Evolutionary conservation across 768 basidiomycete genomes (phyloP), one percentile per base, ranked within the genome.

Genomic region (Auricularia auricula-judae): DNA sequence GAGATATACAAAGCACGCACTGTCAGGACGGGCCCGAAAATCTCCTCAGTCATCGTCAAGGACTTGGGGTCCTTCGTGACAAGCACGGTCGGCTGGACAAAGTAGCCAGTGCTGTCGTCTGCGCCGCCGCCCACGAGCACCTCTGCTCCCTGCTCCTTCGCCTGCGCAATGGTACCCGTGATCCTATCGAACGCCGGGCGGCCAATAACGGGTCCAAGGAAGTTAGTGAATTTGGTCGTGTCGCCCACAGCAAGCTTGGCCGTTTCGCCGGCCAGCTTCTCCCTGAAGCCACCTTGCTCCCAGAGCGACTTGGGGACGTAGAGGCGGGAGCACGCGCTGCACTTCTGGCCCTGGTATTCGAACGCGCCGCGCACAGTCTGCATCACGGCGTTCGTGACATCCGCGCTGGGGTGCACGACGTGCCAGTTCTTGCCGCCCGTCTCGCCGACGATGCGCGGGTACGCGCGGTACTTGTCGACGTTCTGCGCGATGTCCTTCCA

Each of bases 391-490:
- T 94, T 95, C 73, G 79, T 80, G 63, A 97, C 76, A 70, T 97
- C 91, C 43, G 95, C 96, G 14, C 86, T 87, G 63, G 82, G 79
- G 75, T 98, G 97, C 61, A 98, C 79, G 58, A 99, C 68, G 76
- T 98, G 97, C 81, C 95, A 98, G 81, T 99, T 99, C 83, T 98
- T 99, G 65, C 97, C 96, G 35, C 93, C 79, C 7, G 96, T 98
- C 81, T 98, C 96, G 34, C 97, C 97, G 5, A 99, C 95, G 67
- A 99, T 89, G 72, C 96, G 83, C 0, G 97, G 97, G 77, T 97
- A 98, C 12, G 85, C 80, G 70, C 78, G 84, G 81, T 98, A 98
- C 60, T 79, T 83, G 72, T 98, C 92, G 59, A 98, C 70, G 77
- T 98, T 97, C 69, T 76, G 72, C 3, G 89, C 90, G 71, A 98